These are phyloP conservation scores for Juglanconis oblonga DNA, from an alignment of 2,329 filamentous ascomycete species.

Conservation along the genomic window DNA sequence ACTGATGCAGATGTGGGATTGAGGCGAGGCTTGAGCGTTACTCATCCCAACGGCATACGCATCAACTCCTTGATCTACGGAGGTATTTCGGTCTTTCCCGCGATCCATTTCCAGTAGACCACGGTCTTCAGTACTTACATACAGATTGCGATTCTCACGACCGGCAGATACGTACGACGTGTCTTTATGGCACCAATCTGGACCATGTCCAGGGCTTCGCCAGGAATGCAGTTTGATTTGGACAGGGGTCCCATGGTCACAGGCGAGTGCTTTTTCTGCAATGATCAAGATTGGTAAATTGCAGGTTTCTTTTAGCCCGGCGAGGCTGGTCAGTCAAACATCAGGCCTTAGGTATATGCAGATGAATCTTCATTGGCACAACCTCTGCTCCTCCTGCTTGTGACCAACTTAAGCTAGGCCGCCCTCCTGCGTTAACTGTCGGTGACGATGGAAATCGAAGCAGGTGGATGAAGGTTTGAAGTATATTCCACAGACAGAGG, in stretches of 20 bases:
- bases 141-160: neutral
- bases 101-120: neutral
- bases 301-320: neutral
- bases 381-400: conserved; percentile 13
- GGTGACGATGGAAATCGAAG: neutral
- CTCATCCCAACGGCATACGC: neutral
- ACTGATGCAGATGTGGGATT: neutral
- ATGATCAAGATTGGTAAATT: neutral
- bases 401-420: conserved; percentile 9
- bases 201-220: neutral
- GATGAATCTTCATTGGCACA: conserved; percentile 15
- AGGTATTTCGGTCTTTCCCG: neutral
- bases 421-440: neutral
- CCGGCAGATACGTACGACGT: neutral
- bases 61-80: neutral
- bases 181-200: neutral
- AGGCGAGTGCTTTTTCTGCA: neutral
- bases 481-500: too few relatives aligned
- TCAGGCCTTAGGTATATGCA: conserved; percentile 17
- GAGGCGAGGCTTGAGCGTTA: neutral
- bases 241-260: neutral
- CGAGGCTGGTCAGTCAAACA: conserved; percentile 8
- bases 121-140: neutral
- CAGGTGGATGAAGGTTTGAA: too few relatives aligned
- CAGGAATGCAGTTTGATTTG: neutral